Base-by-base conservation (phyloP, 2,329 filamentous ascomycete species). In the Colletotrichum lini region DNA sequence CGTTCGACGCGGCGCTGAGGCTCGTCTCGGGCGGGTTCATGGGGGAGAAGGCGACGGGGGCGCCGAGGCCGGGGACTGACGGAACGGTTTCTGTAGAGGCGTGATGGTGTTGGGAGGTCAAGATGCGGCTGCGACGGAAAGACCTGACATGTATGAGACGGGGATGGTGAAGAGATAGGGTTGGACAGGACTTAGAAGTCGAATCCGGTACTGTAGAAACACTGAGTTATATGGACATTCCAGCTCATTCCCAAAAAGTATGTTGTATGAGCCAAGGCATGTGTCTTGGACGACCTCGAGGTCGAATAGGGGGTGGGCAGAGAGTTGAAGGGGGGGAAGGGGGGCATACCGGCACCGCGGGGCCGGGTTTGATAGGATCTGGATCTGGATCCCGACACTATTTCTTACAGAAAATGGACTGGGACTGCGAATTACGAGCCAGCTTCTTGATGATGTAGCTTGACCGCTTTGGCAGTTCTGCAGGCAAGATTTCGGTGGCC, bases 21-120 rank as follows among this genome's bases (percentile, higher is more conserved):
- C 61, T 72, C n/a, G 67, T 72, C 40, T 60, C 54, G 26, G 66
- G 66, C 42, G 70, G 70, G 18, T 72, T 72, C 30, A 72, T 72
- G 70, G 70, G 60, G 9, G 70, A 65, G 38, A 57, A 59, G 42
- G 21, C 66, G n/a, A 72, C 70, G 16, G 70, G 70, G 1, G 70
- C 70, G 44, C 70, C 70, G 49, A 53, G 66, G n/a, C 70, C 70
- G 2, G 70, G 70, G 0, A 72, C 66, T 1, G 66, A 72, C 18
- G 70, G 70, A 18, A 66, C 70, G 1, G 50, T 70, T 4, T 38
- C 50, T 30, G 47, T 49, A 3, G 8, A 67, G 35, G 65, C 45
- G 4, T 63, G 38, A 63, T 12, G 26, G 42, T 42, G 40, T 1
- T 12, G 53, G 18, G 35, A 35, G 30, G 30, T 9, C 45, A 12